Evolutionary conservation across 768 basidiomycete species (phyloP).

Genomic region (Melanogaster broomeanus): DNA sequence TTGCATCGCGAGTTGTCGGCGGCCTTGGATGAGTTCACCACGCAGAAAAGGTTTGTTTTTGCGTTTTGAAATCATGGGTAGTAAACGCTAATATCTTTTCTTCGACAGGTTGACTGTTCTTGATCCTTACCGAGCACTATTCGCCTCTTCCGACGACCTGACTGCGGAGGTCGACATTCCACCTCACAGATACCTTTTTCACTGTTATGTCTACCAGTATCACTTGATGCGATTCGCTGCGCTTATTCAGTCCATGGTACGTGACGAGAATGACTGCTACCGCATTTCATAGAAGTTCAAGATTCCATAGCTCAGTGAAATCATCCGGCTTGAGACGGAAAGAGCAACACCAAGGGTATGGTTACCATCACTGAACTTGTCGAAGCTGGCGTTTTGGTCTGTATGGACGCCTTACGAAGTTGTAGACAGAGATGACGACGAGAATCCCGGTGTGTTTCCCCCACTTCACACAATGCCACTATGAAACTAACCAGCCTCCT

Average conservation of each 20-base stretch:
- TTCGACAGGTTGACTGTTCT: slow-evolving; percentile 49
- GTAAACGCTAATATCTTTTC: background rate
- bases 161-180: slow-evolving; percentile 42
- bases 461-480: background rate
- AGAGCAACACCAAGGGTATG: slow-evolving; percentile 48
- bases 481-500: background rate
- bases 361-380: slow-evolving; percentile 47
- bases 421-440: slow-evolving; percentile 56
- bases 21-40: slow-evolving; percentile 48
- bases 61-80: background rate
- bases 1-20: slow-evolving; percentile 37
- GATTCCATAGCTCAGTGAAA: slow-evolving; percentile 51
- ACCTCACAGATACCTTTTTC: slow-evolving; percentile 70
- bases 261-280: slow-evolving; percentile 5
- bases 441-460: slow-evolving; percentile 54
- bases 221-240: slow-evolving; percentile 43
- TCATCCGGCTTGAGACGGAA: slow-evolving; percentile 54
- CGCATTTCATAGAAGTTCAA: background rate
- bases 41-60: slow-evolving; percentile 47
- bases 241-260: slow-evolving; percentile 36
- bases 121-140: slow-evolving; percentile 59
- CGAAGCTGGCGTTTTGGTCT: slow-evolving; percentile 42
- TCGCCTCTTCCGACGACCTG: slow-evolving; percentile 39
- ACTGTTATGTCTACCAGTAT: slow-evolving; percentile 73
- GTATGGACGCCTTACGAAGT: slow-evolving; percentile 48